These are phyloP conservation scores for Paramecium primaurelia DNA, from an alignment of 73 alveolate genomes.

Conservation along the genomic window DNA sequence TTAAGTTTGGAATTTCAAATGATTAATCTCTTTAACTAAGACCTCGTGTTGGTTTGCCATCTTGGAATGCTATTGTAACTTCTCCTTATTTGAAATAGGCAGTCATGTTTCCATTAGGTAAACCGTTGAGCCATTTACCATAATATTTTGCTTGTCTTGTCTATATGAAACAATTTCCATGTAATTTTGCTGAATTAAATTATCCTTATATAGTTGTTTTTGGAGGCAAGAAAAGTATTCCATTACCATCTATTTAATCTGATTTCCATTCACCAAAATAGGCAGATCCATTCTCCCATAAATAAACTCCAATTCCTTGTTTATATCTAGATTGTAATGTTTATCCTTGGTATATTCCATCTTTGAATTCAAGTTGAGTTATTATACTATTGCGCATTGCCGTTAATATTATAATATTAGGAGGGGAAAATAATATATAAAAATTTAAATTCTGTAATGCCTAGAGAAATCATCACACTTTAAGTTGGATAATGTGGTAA, in stretches of 20 bases:
- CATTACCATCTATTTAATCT: conserved; percentile 27
- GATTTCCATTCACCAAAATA: conserved; percentile 48
- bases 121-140: conserved; percentile 34
- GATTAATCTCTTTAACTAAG: background rate
- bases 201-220: background rate
- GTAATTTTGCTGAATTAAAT: background rate
- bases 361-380: background rate
- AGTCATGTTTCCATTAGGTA: conserved; percentile 28
- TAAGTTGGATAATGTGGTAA: conserved; percentile 99
- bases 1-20: background rate
- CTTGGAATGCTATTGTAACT: background rate
- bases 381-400: conserved; percentile 26
- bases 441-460: conserved; percentile 76
- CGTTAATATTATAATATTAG: conserved; percentile 32
- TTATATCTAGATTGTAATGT: conserved; percentile 3
- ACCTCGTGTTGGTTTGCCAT: conserved; percentile 31
- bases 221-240: conserved; percentile 12
- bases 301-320: conserved; percentile 23
- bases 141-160: background rate
- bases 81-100: background rate
- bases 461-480: conserved; percentile 99
- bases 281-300: conserved; percentile 55
- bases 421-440: background rate
- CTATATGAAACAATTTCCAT: background rate
- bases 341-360: conserved; percentile 18